Evolutionary conservation across 495 filamentous ascomycete genomes (phyloP).

Genomic region (Penicillium longicatenatum): DNA sequence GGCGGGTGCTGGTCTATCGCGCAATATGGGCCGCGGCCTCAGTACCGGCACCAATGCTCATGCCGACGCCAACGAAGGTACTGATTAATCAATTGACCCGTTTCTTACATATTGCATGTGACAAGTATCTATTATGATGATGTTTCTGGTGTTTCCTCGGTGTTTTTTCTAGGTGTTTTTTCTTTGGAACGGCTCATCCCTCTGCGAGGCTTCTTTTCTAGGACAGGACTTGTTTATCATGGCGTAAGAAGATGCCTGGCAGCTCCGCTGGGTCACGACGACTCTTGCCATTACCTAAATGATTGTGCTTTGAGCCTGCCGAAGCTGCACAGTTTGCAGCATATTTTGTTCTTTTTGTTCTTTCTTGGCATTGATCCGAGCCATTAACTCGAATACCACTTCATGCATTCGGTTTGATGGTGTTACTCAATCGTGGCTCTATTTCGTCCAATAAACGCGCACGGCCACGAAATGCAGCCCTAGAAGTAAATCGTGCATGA

Average conservation of each 20-base stretch:
- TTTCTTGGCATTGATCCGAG: not conserved
- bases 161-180: not conserved
- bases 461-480: not conserved
- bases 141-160: not conserved
- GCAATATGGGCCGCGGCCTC: constrained; percentile 46
- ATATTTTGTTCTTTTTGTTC: not conserved
- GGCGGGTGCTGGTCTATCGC: constrained; percentile 68
- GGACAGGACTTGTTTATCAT: not conserved
- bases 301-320: not conserved
- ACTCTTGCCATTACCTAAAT: not conserved
- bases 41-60: constrained; percentile 27
- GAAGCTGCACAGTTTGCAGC: not conserved
- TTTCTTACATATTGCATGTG: constrained; percentile 1
- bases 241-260: constrained; percentile 7
- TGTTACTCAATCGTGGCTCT: not conserved
- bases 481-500: constrained; percentile 7
- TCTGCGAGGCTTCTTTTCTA: not conserved
- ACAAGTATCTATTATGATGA: constrained; percentile 9
- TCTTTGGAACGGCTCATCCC: constrained; percentile 1
- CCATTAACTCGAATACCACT: constrained; percentile 2
- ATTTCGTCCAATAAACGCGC: constrained; percentile 12
- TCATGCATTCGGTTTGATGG: constrained; percentile 15
- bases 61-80: constrained; percentile 20
- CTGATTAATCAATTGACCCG: constrained; percentile 7
- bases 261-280: not conserved